A percentile compares a stretch with the other conserved stretches of the same genome.
Evolutionary conservation across 2,329 filamentous ascomycete species (phyloP).

Genomic region (Camptophora hylomeconis): DNA sequence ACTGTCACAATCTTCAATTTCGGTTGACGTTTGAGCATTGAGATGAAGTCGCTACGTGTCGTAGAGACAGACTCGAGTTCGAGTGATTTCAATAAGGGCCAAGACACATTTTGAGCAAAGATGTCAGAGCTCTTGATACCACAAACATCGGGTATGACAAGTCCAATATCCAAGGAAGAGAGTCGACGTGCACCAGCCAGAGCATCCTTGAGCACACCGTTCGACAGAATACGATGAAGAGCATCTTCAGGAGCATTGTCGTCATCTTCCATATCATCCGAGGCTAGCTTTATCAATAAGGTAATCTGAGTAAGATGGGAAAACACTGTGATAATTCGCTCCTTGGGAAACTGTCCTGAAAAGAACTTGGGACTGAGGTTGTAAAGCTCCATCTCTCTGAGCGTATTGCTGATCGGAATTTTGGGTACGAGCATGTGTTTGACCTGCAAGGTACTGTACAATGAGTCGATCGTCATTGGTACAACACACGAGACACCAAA

Average conservation of each 20-base stretch:
- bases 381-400: conserved; percentile 9
- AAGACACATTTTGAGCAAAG: conserved; percentile 7
- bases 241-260: conserved; percentile 6
- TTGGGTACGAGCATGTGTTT: conserved; percentile 12
- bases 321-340: conserved; percentile 9
- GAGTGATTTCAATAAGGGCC: conserved; percentile 10
- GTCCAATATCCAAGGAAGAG: conserved; percentile 13
- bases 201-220: conserved; percentile 9
- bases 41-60: conserved; percentile 8
- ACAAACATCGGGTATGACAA: conserved; percentile 12
- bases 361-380: conserved; percentile 16
- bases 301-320: conserved; percentile 10
- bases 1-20: conserved; percentile 8
- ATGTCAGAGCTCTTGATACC: conserved; percentile 8
- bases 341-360: conserved; percentile 6
- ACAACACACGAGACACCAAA: conserved; percentile 14
- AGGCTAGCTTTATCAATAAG: conserved; percentile 12
- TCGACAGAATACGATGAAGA: conserved; percentile 10
- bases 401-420: conserved; percentile 6
- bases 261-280: conserved; percentile 7
- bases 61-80: conserved; percentile 15
- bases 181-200: conserved; percentile 8
- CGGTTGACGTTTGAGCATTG: conserved; percentile 12
- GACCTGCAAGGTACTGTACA: conserved; percentile 13
- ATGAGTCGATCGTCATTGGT: conserved; percentile 11